A percentile compares a stretch with the other conserved stretches of the same genome.
Evolutionary conservation across 345 rosid genomes (phyloP).

Genomic region (Euclidium syriacum): DNA sequence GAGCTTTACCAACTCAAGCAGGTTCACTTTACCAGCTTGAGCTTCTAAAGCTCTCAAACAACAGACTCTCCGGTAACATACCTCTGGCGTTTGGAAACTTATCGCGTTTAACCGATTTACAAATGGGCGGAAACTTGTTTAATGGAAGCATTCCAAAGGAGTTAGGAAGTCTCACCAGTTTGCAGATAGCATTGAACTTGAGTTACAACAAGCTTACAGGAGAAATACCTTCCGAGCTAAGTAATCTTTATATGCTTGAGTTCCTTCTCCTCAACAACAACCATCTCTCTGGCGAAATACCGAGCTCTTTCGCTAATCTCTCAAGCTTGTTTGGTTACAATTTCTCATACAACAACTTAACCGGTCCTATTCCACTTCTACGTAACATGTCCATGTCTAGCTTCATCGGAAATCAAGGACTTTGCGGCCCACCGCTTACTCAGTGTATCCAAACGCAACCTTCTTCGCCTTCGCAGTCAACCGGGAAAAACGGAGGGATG

Average conservation of each 20-base stretch:
- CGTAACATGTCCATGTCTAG: constrained; percentile 35
- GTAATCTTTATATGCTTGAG: constrained; percentile 48
- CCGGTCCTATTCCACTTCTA: constrained; percentile 44
- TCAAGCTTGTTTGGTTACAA: constrained; percentile 66
- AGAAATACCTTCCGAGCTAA: constrained; percentile 50
- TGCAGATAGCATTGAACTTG: constrained; percentile 69
- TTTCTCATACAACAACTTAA: constrained; percentile 57
- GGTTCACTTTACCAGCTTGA: constrained; percentile 61
- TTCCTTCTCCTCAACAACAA: constrained; percentile 59
- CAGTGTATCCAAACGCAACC: constrained; percentile 34
- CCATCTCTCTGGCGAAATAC: constrained; percentile 54
- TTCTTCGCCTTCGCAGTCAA: constrained; percentile 18
- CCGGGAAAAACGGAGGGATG: constrained; percentile 5
- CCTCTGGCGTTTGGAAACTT: constrained; percentile 51
- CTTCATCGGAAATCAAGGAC: constrained; percentile 49
- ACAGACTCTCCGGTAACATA: constrained; percentile 42
- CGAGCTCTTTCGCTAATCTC: constrained; percentile 44
- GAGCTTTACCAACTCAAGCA: constrained; percentile 43
- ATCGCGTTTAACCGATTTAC: constrained; percentile 48
- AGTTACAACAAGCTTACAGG: constrained; percentile 66
- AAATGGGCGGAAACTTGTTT: constrained; percentile 71
- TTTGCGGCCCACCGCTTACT: constrained; percentile 55
- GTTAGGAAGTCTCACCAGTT: constrained; percentile 49
- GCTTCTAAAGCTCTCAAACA: constrained; percentile 66
- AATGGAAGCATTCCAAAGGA: constrained; percentile 47